Evolutionary conservation across 208 protist species (phyloP).

Genomic region (Wallacemonas sp.): DNA sequence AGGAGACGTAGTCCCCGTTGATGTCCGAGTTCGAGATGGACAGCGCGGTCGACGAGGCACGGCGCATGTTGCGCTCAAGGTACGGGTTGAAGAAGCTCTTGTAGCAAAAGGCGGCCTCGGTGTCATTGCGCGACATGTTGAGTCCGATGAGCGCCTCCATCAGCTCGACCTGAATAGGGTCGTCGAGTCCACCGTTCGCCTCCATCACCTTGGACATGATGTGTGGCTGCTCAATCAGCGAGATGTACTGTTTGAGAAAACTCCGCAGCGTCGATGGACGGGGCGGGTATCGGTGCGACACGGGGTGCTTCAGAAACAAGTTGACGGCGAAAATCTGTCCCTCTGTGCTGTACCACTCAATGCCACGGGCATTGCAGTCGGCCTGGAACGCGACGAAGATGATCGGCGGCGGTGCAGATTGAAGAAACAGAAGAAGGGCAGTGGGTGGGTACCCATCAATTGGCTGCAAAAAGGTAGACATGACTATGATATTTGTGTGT

Average conservation of each 20-base stretch:
- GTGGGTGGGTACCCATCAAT: conserved; percentile 32
- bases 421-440: conserved; percentile 68
- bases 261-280: conserved; percentile 50
- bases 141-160: conserved; percentile 68
- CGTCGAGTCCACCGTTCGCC: conserved; percentile 23
- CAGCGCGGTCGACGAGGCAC: conserved; percentile 5
- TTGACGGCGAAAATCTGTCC: conserved; percentile 59
- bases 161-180: conserved; percentile 47
- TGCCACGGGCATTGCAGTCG: conserved; percentile 50
- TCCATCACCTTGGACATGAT: conserved; percentile 19
- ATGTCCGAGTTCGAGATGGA: conserved; percentile 11
- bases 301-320: conserved; percentile 62
- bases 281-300: conserved; percentile 51
- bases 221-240: conserved; percentile 49
- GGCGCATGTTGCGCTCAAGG: conserved; percentile 15
- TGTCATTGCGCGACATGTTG: conserved; percentile 22
- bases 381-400: conserved; percentile 69
- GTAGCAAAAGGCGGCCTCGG: conserved; percentile 50
- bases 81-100: conserved; percentile 70
- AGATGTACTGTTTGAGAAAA: conserved; percentile 72
- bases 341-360: conserved; percentile 49
- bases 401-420: conserved; percentile 51
- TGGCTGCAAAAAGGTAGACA: neutral
- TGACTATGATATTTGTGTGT: neutral
- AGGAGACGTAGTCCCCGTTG: neutral